Conservation (phyloP, 2,329 filamentous ascomycete species). For the Talaromyces islandicus region DNA sequence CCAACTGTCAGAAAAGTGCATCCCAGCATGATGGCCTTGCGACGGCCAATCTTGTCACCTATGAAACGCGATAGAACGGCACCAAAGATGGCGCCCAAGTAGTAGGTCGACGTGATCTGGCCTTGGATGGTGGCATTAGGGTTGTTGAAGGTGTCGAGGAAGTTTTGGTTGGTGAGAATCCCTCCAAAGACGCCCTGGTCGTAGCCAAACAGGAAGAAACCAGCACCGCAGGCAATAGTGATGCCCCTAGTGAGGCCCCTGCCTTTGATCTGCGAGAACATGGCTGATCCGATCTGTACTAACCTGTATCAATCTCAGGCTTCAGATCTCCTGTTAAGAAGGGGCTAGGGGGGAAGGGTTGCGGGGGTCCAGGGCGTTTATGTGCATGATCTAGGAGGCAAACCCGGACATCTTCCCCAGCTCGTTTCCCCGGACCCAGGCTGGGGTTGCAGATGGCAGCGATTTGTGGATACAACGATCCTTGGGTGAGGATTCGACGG, state of each 20-base stretch:
- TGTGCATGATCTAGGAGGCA: neutral
- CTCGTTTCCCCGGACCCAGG: neutral
- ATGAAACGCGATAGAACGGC: constrained; percentile 35
- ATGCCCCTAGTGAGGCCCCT: neutral
- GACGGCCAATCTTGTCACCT: constrained; percentile 42
- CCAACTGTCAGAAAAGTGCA: constrained; percentile 44
- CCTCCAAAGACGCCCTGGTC: constrained; percentile 3
- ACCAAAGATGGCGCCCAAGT: constrained; percentile 31
- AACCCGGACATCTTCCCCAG: neutral
- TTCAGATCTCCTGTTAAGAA: no score
- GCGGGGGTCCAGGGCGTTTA: neutral
- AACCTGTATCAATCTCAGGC: no score
- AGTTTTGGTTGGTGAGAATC: constrained; percentile 1
- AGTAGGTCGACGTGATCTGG: constrained; percentile 1
- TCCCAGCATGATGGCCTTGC: constrained; percentile 40
- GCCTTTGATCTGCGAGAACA: neutral
- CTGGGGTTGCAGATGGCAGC: neutral
- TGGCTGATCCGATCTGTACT: neutral
- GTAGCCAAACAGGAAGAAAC: constrained; percentile 3
- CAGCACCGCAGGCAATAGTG: constrained; percentile 1
- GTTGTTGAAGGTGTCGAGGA: neutral
- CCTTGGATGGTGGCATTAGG: neutral
- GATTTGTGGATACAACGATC: no score
- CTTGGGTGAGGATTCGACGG: no score
- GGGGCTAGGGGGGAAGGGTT: no score